phyloP scores from a whole-genome alignment of 148 eudicot species.

The Fagopyrum tataricum region DNA sequence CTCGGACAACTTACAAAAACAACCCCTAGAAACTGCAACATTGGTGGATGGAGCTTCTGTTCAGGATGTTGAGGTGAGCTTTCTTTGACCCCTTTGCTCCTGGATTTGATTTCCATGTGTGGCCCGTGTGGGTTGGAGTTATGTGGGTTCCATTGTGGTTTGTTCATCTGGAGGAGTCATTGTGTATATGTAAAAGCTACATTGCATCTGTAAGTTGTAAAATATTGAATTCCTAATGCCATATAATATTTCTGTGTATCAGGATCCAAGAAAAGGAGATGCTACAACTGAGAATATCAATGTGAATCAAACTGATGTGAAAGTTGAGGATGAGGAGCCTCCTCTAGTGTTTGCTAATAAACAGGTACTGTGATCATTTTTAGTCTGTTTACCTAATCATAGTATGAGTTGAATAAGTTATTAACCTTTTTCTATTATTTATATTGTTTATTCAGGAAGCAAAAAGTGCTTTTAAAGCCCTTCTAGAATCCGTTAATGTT shows the following conservation, averaged over 20 bases:
- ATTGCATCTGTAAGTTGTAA: neutral
- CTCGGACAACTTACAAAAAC: constrained; percentile 21
- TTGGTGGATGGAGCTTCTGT: constrained; percentile 46
- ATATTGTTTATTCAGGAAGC: constrained; percentile 55
- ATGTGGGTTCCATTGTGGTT: neutral
- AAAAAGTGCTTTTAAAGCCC: constrained; percentile 79
- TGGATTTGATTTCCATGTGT: too few species aligned
- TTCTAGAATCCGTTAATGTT: constrained; percentile 84
- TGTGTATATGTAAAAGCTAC: neutral
- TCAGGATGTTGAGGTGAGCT: constrained; percentile 67
- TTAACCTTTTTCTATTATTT: neutral
- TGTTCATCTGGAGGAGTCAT: neutral
- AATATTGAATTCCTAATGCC: neutral
- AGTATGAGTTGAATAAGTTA: neutral
- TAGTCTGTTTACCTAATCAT: neutral
- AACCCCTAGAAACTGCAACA: constrained; percentile 39
- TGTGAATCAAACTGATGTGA: constrained; percentile 49
- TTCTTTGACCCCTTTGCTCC: neutral
- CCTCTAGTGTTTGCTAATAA: constrained; percentile 71
- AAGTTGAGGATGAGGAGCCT: constrained; percentile 63
- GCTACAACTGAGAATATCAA: constrained; percentile 54
- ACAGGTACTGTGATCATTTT: constrained; percentile 40
- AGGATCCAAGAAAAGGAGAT: constrained; percentile 81
- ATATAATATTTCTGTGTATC: constrained; percentile 1
- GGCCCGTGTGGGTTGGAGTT: constrained; percentile 1